Evolutionary conservation across 2,329 filamentous ascomycete species (phyloP).

Genomic region (Fusarium mangiferae): DNA sequence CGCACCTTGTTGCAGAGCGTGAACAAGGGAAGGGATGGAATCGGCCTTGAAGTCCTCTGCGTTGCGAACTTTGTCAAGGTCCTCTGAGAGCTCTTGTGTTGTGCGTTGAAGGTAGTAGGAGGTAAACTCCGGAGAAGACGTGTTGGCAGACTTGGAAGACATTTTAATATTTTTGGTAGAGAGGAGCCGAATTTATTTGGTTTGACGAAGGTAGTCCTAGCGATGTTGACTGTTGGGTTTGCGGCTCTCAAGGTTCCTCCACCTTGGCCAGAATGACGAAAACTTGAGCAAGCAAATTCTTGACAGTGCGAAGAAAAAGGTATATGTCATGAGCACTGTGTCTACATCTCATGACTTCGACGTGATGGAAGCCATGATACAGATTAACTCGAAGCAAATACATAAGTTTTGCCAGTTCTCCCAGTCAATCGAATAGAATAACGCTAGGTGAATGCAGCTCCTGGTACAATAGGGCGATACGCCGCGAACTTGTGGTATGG

Average conservation of each 20-base stretch:
- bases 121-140: conserved; percentile 60
- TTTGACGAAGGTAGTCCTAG: not conserved
- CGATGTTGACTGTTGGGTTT: not conserved
- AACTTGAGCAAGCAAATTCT: not conserved
- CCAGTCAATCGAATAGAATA: too few species aligned
- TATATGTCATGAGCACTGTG: not conserved
- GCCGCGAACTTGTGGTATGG: not conserved
- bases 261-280: not conserved
- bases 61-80: conserved; percentile 74
- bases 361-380: not conserved
- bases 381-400: not conserved
- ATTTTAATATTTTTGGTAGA: not conserved
- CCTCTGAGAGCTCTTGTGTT: conserved; percentile 77
- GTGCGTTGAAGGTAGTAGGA: conserved; percentile 76
- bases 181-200: not conserved
- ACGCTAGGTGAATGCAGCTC: not conserved
- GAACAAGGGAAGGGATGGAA: conserved; percentile 71
- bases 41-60: conserved; percentile 77
- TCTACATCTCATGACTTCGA: too few species aligned
- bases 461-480: not conserved
- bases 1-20: conserved; percentile 75
- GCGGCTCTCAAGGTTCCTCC: not conserved
- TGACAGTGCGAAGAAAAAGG: not conserved
- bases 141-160: conserved; percentile 30
- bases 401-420: not conserved